Percentiles rank a stretch among this genome's conserved stretches.
Evolutionary conservation across 768 basidiomycete genomes (phyloP).

Genomic region (Agrocybe praecox): DNA sequence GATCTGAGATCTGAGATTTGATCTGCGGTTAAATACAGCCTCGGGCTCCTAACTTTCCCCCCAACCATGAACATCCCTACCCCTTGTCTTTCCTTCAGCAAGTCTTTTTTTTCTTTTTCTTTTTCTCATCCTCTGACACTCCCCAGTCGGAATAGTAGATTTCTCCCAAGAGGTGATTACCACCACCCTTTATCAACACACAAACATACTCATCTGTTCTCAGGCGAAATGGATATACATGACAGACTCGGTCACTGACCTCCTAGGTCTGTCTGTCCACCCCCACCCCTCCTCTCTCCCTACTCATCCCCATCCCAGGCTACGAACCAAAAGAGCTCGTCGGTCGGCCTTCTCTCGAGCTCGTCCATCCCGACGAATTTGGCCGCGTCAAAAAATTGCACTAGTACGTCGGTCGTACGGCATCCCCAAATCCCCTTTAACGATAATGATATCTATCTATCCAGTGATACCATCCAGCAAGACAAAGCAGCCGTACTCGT

Average conservation of each 20-base stretch:
- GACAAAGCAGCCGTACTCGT: constrained; percentile 82
- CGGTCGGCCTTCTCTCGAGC: constrained; percentile 67
- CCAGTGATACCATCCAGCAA: constrained; percentile 71
- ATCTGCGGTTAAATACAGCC: neutral
- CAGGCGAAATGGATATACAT: constrained; percentile 71
- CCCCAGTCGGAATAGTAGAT: constrained; percentile 78
- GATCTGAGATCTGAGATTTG: constrained; percentile 2
- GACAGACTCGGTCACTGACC: constrained; percentile 65
- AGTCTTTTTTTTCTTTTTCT: constrained; percentile 28
- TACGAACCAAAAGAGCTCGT: constrained; percentile 75
- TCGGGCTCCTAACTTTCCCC: too few relatives aligned
- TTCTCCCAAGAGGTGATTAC: constrained; percentile 70
- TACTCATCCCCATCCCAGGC: constrained; percentile 40
- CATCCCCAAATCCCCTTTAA: neutral
- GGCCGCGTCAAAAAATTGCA: constrained; percentile 66
- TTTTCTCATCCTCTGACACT: constrained; percentile 1
- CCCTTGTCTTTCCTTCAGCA: constrained; percentile 82
- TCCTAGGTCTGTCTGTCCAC: constrained; percentile 48
- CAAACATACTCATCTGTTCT: neutral
- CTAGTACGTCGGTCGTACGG: constrained; percentile 47
- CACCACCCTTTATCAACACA: constrained; percentile 1
- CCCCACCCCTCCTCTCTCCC: neutral
- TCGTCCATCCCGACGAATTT: constrained; percentile 83
- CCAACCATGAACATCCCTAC: constrained; percentile 42
- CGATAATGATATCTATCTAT: too few relatives aligned